Conservation (phyloP, 345 rosid genomes). For the Camelina sativa region DNA sequence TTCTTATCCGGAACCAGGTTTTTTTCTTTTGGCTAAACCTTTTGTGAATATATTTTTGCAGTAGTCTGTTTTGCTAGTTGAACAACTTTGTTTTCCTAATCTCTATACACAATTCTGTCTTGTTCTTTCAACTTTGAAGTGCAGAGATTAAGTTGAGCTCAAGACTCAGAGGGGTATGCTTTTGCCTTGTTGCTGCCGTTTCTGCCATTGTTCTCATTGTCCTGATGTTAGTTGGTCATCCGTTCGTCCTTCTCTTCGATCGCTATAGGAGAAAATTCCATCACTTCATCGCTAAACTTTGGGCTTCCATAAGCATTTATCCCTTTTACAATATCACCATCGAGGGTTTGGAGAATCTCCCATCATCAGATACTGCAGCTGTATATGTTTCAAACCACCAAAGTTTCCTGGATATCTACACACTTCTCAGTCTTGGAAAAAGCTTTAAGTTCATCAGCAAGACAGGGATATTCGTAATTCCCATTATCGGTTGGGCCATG, state of each 20-base stretch:
- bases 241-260: slow-evolving; percentile 76
- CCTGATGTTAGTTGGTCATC: slow-evolving; percentile 72
- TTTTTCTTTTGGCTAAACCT: slow-evolving; percentile 23
- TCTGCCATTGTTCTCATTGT: slow-evolving; percentile 67
- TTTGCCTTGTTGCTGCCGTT: slow-evolving; percentile 63
- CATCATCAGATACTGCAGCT: slow-evolving; percentile 71
- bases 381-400: slow-evolving; percentile 95
- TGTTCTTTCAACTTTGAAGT: slow-evolving; percentile 42
- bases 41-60: slow-evolving; percentile 5
- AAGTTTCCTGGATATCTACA: slow-evolving; percentile 87
- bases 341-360: slow-evolving; percentile 87
- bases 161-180: slow-evolving; percentile 80
- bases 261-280: slow-evolving; percentile 74
- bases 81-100: slow-evolving; percentile 2
- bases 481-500: slow-evolving; percentile 96
- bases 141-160: slow-evolving; percentile 65
- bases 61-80: slow-evolving; percentile 7
- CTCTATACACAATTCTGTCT: slow-evolving; percentile 25
- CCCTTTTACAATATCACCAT: slow-evolving; percentile 62
- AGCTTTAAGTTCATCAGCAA: slow-evolving; percentile 93
- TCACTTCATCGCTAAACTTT: slow-evolving; percentile 67
- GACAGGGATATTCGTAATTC: slow-evolving; percentile 74
- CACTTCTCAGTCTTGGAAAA: slow-evolving; percentile 82
- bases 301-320: slow-evolving; percentile 67
- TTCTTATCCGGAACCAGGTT: slow-evolving; percentile 64